A percentile compares a stretch with the other conserved stretches of the same genome.
Evolutionary conservation across 1,139 yeast genomes (phyloP).

Genomic region (Groenewaldozyma sp.): DNA sequence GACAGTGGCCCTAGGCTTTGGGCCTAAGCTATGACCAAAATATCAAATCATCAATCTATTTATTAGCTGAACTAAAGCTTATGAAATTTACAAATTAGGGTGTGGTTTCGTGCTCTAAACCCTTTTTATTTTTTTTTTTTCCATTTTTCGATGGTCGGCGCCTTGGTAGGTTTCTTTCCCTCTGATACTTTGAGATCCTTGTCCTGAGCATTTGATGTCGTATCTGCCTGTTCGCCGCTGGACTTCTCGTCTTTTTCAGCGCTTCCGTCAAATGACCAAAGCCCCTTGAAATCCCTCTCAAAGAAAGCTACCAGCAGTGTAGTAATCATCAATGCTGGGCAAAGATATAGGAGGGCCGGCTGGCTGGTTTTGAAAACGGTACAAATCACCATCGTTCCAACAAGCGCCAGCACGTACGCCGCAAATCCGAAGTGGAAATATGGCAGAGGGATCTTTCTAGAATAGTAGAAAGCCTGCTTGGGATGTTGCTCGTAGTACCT

Average conservation of each 20-base stretch:
- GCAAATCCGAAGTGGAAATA: slow-evolving; percentile 39
- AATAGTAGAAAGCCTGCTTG: slow-evolving; percentile 32
- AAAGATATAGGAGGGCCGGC: slow-evolving; percentile 58
- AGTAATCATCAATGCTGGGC: slow-evolving; percentile 41
- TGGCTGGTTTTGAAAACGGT: slow-evolving; percentile 41
- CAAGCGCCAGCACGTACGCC: slow-evolving; percentile 40
- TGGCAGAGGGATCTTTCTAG: slow-evolving; percentile 33
- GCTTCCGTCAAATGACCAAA: slow-evolving; percentile 40
- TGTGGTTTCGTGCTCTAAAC: slow-evolving; percentile 4
- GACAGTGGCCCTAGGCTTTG: too few relatives aligned
- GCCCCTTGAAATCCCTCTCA: slow-evolving; percentile 35
- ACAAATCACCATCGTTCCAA: slow-evolving; percentile 36
- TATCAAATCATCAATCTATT: too few relatives aligned
- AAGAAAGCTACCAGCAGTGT: slow-evolving; percentile 28
- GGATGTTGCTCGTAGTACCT: slow-evolving; percentile 28
- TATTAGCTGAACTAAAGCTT: slow-evolving; percentile 1
- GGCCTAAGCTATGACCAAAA: too few relatives aligned
- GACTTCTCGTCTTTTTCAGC: too few relatives aligned
- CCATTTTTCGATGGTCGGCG: slow-evolving; percentile 11
- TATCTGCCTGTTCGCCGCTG: too few relatives aligned
- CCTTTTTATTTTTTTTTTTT: slow-evolving; percentile 15
- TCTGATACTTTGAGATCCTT: slow-evolving; percentile 23
- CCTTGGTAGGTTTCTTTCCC: slow-evolving; percentile 12
- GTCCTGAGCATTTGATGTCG: too few relatives aligned
- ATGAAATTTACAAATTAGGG: too few relatives aligned